A percentile compares a stretch with the other conserved stretches of the same genome.
These are phyloP conservation scores for Claviceps fusiformis DNA, from an alignment of 2,329 filamentous ascomycete genomes.

Conservation along the genomic window DNA sequence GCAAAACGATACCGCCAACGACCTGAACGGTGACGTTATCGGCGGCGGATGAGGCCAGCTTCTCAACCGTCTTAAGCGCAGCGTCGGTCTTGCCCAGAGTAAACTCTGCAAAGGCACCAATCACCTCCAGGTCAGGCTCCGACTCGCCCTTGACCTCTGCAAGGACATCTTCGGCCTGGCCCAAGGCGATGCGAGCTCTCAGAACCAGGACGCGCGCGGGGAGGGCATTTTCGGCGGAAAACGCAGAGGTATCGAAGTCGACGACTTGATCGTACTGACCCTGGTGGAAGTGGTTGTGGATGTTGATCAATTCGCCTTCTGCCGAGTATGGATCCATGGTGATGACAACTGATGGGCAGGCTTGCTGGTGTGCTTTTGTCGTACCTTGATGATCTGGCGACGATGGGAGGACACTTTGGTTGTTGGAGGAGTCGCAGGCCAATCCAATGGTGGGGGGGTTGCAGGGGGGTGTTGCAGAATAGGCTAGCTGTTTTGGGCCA, in stretches of 20 bases:
- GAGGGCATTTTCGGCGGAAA: slow-evolving; percentile 65
- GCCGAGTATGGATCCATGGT: slow-evolving; percentile 58
- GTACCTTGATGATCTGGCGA: background rate
- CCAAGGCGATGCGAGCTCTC: slow-evolving; percentile 71
- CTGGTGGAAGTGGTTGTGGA: slow-evolving; percentile 58
- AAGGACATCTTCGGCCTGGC: slow-evolving; percentile 61
- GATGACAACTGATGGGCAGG: slow-evolving; percentile 9
- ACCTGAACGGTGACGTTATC: slow-evolving; percentile 76
- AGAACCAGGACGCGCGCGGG: slow-evolving; percentile 66
- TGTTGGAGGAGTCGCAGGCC: slow-evolving; percentile 2
- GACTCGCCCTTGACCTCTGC: slow-evolving; percentile 51
- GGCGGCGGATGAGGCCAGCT: slow-evolving; percentile 49
- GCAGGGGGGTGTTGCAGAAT: background rate
- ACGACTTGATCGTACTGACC: slow-evolving; percentile 79
- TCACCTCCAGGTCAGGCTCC: slow-evolving; percentile 61
- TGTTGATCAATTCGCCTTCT: slow-evolving; percentile 58
- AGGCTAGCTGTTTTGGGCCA: background rate
- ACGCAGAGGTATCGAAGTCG: slow-evolving; percentile 68
- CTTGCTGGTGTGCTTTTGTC: slow-evolving; percentile 5
- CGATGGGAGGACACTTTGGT: slow-evolving; percentile 5
- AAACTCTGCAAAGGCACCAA: slow-evolving; percentile 61
- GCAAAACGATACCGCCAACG: slow-evolving; percentile 67
- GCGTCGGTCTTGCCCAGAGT: slow-evolving; percentile 44
- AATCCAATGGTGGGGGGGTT: slow-evolving; percentile 2
- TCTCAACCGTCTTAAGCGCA: slow-evolving; percentile 50